phyloP scores from a whole-genome alignment of 441 rosid genomes.

The Gossypium trilobum region DNA sequence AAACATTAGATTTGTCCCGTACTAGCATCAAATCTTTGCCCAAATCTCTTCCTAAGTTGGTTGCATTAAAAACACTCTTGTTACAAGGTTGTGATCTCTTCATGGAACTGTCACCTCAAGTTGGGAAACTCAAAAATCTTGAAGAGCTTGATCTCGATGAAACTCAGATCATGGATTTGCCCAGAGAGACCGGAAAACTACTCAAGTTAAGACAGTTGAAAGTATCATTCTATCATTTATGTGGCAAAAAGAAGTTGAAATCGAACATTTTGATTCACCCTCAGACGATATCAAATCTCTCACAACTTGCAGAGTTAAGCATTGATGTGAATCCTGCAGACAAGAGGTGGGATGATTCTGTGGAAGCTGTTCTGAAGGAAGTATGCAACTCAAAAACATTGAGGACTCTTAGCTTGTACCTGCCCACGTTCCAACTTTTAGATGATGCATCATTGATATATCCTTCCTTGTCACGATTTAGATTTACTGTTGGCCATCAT shows the following conservation, averaged over 20 bases:
- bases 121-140: slow-evolving; percentile 19
- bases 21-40: slow-evolving; percentile 18
- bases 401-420: slow-evolving; percentile 7
- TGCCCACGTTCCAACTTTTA: background rate
- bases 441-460: background rate
- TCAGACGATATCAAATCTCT: background rate
- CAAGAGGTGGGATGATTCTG: slow-evolving; percentile 12
- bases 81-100: slow-evolving; percentile 15
- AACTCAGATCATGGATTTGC: slow-evolving; percentile 16
- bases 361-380: slow-evolving; percentile 7
- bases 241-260: background rate
- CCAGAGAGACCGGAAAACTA: background rate
- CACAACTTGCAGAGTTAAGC: background rate
- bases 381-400: background rate
- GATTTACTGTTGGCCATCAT: slow-evolving; percentile 17
- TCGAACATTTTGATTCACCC: background rate
- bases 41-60: slow-evolving; percentile 13
- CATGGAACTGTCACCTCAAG: slow-evolving; percentile 10
- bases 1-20: slow-evolving; percentile 16
- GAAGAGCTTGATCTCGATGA: slow-evolving; percentile 26
- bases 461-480: background rate
- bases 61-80: slow-evolving; percentile 4
- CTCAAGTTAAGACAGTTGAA: background rate
- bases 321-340: slow-evolving; percentile 10
- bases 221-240: slow-evolving; percentile 13